Base-by-base conservation (phyloP, 495 filamentous ascomycete species). In the Daldinia bambusicola region DNA sequence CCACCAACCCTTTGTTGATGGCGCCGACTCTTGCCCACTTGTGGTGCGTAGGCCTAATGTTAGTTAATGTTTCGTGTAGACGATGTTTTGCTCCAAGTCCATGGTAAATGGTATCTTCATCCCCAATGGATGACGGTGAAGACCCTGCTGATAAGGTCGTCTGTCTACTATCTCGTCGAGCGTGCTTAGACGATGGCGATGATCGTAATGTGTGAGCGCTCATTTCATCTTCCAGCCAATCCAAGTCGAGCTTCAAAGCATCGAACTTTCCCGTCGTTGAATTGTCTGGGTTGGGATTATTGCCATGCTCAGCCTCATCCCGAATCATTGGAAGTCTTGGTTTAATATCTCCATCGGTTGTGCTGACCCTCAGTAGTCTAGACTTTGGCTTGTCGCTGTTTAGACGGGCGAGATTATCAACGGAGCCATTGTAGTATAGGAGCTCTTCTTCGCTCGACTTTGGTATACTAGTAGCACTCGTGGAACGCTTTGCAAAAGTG, bases 401-500 rank as follows among this genome's bases (percentile, higher is more conserved):
- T 4, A 77, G 20, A 48, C 64, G 64, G n/a, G 61, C 61, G 41
- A 71, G 67, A 16, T 56, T 58, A 45, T 73, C 72, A 30, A 72
- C 53, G 45, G 75, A 75, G 12, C 58, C 55, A 7, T 72, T 69
- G 55, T 66, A 55, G 40, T 74, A 66, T 31, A 68, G 55, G 10
- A 55, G 26, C 10, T 69, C 74, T 14, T 76, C 74, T 31, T 70
- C 69, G 22, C 61, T 71, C 34, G 34, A 30, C 43, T 52, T 72
- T 18, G 58, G 12, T 34, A 75, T 55, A 57, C 40, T 76, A 14
- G 70, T 57, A 34, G 70, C 59, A 45, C 75, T 77, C 12, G 45
- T 38, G 6, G 89, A 89, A 63, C 89, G 83, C 71, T 87, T 90
- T 45, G 84, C 84, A 74, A 92, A 89, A 67, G 84, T 86, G 73